Conservation (phyloP, 352 stramenopile species). For the Phytopythium ostracodes region DNA sequence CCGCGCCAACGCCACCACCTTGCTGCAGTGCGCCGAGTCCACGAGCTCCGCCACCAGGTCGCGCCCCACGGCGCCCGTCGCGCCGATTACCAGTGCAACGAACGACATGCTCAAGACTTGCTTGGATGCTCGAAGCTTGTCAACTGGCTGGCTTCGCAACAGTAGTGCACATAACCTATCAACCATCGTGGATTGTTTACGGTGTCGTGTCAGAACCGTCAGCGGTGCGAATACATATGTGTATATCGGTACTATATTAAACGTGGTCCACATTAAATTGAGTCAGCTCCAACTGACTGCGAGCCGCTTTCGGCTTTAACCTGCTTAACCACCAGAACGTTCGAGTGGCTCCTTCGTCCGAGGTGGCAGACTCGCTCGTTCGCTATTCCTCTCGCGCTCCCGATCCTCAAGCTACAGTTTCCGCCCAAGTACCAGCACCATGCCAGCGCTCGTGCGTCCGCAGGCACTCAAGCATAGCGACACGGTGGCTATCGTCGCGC, state of each 20-base stretch:
- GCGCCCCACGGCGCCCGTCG: slow-evolving; percentile 58
- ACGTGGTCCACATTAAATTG: not conserved
- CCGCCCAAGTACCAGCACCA: not conserved
- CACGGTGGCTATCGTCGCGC: slow-evolving; percentile 52
- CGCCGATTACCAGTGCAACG: slow-evolving; percentile 51
- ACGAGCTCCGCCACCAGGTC: slow-evolving; percentile 66
- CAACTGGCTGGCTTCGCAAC: not conserved
- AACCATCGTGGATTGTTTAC: not conserved
- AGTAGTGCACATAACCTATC: not conserved
- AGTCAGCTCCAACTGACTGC: not conserved
- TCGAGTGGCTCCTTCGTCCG: not conserved
- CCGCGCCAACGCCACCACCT: slow-evolving; percentile 55
- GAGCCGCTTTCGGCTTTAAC: not conserved
- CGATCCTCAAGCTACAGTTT: not conserved
- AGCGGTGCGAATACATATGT: not conserved
- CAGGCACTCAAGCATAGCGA: slow-evolving; percentile 26
- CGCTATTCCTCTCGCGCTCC: not conserved
- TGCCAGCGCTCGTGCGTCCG: slow-evolving; percentile 12
- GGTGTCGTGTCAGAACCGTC: not conserved
- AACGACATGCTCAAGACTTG: slow-evolving; percentile 31
- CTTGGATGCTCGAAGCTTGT: not conserved
- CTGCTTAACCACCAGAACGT: slow-evolving; percentile 3
- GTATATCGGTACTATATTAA: not conserved
- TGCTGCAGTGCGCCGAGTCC: slow-evolving; percentile 40
- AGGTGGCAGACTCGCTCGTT: not conserved